Evolutionary conservation across 352 stramenopile genomes (phyloP), one percentile per base, ranked within the genome.

Genomic region (Globisporangium canariense): DNA sequence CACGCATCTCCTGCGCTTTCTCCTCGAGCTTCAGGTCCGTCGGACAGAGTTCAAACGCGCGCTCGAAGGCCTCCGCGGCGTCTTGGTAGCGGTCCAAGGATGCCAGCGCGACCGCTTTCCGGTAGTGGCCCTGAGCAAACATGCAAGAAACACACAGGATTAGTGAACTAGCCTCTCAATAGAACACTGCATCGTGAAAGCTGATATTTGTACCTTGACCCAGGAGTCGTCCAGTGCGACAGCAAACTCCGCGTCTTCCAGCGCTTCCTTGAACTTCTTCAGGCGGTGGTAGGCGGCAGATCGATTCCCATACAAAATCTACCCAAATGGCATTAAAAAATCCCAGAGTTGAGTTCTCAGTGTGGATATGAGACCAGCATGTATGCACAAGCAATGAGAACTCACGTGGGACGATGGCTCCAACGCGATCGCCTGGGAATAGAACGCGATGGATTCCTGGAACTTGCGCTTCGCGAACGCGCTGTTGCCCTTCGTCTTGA

Each of bases 271-370:
- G 58, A 82, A 91, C 38, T 91, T 82, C 47, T 91, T 89, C 46
- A 91, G 54, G 2, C 86, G 82, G 68, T 88, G 83, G 47, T 84
- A 84, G 6, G 87, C 81, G 8, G 87, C 87, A 41, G 87, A 83
- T 16, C 87, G 87, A 58, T 96, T 96, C 14, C 87, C 87, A 63
- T 86, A 91, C 51, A 96, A 57, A 64, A 93, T 91, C 87, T 96
- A 62, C 36, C 13, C 41, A 13, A 58, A 60, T 38, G 5, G 32
- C 30, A 36, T 54, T 2, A 51, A 40, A 25, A 11, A 41, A 41
- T 41, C 9, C 36, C 36, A 41, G 36, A 16, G 36, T 41, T 14
- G 10, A 41, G 36, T 11, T 16, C 11, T 41, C 36, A 49, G n/a
- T 20, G 4, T 22, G 3, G 22, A 2, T 22, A 20, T 22, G 43